These are phyloP conservation scores for Millerozyma acaciae DNA, from an alignment of 805 yeast species.

Conservation along the genomic window DNA sequence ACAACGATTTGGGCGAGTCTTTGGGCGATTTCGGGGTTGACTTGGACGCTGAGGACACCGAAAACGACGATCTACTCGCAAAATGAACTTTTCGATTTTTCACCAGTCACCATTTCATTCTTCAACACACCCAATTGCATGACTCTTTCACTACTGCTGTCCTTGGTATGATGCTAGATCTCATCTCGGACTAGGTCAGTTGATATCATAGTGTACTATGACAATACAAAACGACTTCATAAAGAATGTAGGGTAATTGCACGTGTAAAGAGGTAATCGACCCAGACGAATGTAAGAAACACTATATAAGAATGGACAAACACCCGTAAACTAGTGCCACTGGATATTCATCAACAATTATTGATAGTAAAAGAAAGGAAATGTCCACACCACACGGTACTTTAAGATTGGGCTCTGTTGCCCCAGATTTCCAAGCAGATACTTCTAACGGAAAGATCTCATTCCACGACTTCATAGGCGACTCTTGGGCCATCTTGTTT, in stretches of 20 bases:
- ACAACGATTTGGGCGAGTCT: conserved; percentile 77
- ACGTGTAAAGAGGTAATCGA: conserved; percentile 19
- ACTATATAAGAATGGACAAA: too few relatives aligned
- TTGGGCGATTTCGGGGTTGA: conserved; percentile 89
- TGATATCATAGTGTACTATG: too few relatives aligned
- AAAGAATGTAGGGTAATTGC: conserved; percentile 12
- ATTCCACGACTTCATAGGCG: conserved; percentile 83
- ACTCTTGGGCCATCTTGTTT: conserved; percentile 83
- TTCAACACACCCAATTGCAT: conserved; percentile 1
- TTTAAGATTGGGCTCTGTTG: conserved; percentile 72
- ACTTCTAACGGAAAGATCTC: conserved; percentile 80
- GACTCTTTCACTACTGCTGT: not conserved
- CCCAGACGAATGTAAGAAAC: too few relatives aligned
- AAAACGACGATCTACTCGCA: conserved; percentile 10
- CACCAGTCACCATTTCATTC: not conserved
- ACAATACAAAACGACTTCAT: too few relatives aligned
- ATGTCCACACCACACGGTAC: conserved; percentile 17
- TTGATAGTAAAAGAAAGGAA: too few relatives aligned
- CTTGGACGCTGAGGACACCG: conserved; percentile 50
- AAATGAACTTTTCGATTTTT: not conserved
- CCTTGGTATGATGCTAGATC: too few relatives aligned
- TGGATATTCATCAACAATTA: too few relatives aligned
- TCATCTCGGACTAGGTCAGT: too few relatives aligned
- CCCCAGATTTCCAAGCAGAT: conserved; percentile 84
- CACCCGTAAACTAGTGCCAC: too few relatives aligned